Percentiles rank a stretch among this genome's conserved stretches.
phyloP scores from a whole-genome alignment of 257 asterid species.

The Lithospermum erythrorhizon region DNA sequence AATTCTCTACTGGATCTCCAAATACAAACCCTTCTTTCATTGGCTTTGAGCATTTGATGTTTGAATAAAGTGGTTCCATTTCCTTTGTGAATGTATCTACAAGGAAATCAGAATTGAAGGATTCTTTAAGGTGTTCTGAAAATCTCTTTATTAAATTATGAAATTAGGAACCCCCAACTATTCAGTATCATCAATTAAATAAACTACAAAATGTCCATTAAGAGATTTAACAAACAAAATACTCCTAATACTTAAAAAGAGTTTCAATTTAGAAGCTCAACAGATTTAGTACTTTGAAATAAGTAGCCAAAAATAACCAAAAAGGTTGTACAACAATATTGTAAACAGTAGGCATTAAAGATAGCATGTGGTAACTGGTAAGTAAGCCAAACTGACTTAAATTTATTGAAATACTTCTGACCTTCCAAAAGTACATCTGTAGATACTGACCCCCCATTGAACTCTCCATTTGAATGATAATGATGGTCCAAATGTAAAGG shows the following conservation, averaged over 20 bases:
- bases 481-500: conserved; percentile 28
- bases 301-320: neutral
- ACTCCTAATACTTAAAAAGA: neutral
- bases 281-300: neutral
- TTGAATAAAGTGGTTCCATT: conserved; percentile 27
- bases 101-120: conserved; percentile 2
- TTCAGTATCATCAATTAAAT: too few relatives aligned
- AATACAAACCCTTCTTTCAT: conserved; percentile 64
- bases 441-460: conserved; percentile 41
- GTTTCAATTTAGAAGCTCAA: neutral
- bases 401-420: conserved; percentile 17
- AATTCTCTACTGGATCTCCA: conserved; percentile 25
- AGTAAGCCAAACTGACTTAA: neutral
- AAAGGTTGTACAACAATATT: neutral
- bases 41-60: conserved; percentile 45
- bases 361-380: neutral
- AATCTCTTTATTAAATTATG: neutral
- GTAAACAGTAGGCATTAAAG: neutral
- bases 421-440: conserved; percentile 57
- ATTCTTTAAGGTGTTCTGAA: neutral
- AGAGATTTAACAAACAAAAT: too few relatives aligned
- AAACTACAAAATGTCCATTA: too few relatives aligned
- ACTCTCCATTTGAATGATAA: conserved; percentile 20
- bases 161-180: too few relatives aligned
- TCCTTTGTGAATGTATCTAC: conserved; percentile 80